Conservation (phyloP, 2,329 filamentous ascomycete species). For the Clonostachys rhizophaga region DNA sequence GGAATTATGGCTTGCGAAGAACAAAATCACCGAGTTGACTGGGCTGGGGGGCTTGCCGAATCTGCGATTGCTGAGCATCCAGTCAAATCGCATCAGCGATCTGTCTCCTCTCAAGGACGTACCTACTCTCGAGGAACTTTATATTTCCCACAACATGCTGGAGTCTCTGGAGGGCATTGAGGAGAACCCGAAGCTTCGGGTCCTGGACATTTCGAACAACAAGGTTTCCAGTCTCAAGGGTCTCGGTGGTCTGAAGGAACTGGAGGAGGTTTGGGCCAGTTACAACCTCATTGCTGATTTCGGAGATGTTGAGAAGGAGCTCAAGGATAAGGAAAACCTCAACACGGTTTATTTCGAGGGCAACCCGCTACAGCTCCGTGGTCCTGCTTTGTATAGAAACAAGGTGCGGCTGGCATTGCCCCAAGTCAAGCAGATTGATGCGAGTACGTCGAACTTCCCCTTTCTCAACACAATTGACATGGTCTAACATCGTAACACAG, state of each 20-base stretch:
- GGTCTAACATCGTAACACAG: conserved; percentile 1
- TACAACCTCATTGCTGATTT: conserved; percentile 82
- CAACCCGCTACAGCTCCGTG: conserved; percentile 77
- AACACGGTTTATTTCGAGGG: conserved; percentile 96
- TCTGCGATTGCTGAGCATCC: conserved; percentile 85
- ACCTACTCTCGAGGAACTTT: conserved; percentile 80
- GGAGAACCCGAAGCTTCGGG: conserved; percentile 60
- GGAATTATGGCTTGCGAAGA: conserved; percentile 92
- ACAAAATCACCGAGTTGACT: conserved; percentile 84
- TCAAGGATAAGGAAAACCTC: conserved; percentile 74
- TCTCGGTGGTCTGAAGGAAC: conserved; percentile 59
- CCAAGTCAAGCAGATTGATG: conserved; percentile 90
- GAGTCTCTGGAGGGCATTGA: conserved; percentile 71
- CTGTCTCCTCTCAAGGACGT: conserved; percentile 73
- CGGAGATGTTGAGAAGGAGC: conserved; percentile 71
- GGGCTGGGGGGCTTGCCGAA: conserved; percentile 72
- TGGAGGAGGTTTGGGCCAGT: conserved; percentile 94
- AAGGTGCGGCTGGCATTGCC: conserved; percentile 87
- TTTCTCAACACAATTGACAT: conserved; percentile 2
- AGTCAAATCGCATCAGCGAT: conserved; percentile 85
- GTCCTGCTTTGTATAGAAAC: conserved; percentile 86
- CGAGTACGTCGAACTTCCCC: conserved; percentile 64
- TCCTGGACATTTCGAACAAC: conserved; percentile 90
- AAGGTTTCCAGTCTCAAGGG: conserved; percentile 71
- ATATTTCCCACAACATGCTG: conserved; percentile 93